Conservation (phyloP, 495 filamentous ascomycete species). For the Penicillium chermesinum region DNA sequence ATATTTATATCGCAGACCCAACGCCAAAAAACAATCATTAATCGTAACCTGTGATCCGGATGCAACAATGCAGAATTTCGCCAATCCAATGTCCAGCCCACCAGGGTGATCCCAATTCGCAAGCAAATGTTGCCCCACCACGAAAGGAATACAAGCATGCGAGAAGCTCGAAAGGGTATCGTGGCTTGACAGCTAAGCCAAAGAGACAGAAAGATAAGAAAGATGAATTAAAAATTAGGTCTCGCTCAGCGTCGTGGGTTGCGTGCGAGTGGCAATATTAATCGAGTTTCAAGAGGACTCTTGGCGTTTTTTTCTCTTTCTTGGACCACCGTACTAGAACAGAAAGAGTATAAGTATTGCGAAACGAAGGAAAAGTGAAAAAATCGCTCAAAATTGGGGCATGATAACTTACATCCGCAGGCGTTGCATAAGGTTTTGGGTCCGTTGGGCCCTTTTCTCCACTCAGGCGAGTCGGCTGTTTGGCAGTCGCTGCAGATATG, state of each 20-base stretch:
- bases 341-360: not conserved
- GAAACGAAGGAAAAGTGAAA: not conserved
- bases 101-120: not conserved
- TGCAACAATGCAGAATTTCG: not conserved
- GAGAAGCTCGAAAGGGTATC: not conserved
- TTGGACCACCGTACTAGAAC: constrained; percentile 65
- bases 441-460: constrained; percentile 89
- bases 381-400: not conserved
- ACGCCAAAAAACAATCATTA: not conserved
- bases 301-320: constrained; percentile 64
- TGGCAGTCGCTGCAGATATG: constrained; percentile 97
- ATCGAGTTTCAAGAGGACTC: constrained; percentile 16
- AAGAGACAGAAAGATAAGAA: not conserved
- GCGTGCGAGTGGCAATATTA: too few relatives aligned
- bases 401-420: constrained; percentile 65
- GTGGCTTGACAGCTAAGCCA: not conserved
- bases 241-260: too few relatives aligned
- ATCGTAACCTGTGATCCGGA: not conserved
- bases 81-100: not conserved
- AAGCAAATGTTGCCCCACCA: not conserved
- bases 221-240: too few relatives aligned
- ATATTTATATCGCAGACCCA: not conserved
- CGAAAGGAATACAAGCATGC: not conserved
- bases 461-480: constrained; percentile 90
- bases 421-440: constrained; percentile 98